Percentiles rank a stretch among this genome's conserved stretches.
These are phyloP conservation scores for Stromatinia cepivora DNA, from an alignment of 2,329 filamentous ascomycete genomes.

Conservation along the genomic window DNA sequence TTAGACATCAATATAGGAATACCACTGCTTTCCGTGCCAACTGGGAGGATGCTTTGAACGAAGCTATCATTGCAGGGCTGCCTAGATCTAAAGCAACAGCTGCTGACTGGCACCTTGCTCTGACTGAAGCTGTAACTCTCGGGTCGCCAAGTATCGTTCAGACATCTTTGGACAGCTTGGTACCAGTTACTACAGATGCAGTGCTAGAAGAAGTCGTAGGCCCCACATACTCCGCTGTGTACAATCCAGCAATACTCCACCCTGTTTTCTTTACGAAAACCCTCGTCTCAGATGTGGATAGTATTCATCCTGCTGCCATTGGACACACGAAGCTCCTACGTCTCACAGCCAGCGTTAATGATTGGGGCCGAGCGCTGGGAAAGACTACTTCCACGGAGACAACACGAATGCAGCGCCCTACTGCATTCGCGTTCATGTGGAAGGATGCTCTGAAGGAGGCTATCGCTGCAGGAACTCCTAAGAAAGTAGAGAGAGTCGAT, in stretches of 20 bases:
- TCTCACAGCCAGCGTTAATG: conserved; percentile 20
- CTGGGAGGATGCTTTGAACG: conserved; percentile 35
- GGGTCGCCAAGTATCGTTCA: conserved; percentile 23
- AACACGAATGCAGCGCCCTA: conserved; percentile 26
- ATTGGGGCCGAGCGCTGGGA: conserved; percentile 33
- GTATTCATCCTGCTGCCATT: conserved; percentile 29
- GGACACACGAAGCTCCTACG: conserved; percentile 21
- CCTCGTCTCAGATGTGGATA: conserved; percentile 19
- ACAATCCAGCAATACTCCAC: conserved; percentile 28
- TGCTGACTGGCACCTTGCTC: conserved; percentile 30
- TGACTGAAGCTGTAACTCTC: conserved; percentile 26
- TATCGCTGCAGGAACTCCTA: conserved; percentile 8
- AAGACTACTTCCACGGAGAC: conserved; percentile 25
- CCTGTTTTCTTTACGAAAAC: conserved; percentile 30
- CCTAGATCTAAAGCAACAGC: conserved; percentile 15
- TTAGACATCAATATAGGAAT: conserved; percentile 30
- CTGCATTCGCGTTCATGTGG: conserved; percentile 12
- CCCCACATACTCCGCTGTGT: conserved; percentile 9
- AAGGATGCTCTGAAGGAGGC: conserved; percentile 17
- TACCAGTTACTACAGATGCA: not conserved
- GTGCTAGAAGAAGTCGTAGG: not conserved
- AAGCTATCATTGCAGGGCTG: conserved; percentile 34
- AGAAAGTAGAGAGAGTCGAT: not conserved
- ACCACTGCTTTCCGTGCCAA: conserved; percentile 26
- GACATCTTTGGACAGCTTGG: no score